A percentile compares a stretch with the other conserved stretches of the same genome.
phyloP scores from a whole-genome alignment of 176 grass and related monocot genomes.

The Paspalum notatum region DNA sequence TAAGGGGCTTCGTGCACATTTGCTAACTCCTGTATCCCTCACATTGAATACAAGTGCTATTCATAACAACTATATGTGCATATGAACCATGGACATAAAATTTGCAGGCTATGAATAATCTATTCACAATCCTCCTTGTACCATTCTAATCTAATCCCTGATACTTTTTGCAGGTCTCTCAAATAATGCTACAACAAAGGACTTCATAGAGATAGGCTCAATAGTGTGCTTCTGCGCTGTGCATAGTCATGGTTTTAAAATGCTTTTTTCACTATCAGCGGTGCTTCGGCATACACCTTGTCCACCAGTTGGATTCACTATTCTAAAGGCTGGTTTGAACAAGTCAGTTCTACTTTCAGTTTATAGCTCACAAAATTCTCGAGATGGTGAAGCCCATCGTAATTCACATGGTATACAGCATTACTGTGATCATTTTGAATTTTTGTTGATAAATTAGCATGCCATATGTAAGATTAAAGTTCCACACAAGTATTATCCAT shows the following conservation, averaged over 20 bases:
- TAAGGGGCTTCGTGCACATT: too few relatives aligned
- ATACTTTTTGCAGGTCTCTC: slow-evolving; percentile 65
- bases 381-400: slow-evolving; percentile 43
- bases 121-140: not conserved
- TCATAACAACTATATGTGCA: not conserved
- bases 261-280: slow-evolving; percentile 89
- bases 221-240: slow-evolving; percentile 92
- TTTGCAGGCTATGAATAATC: slow-evolving; percentile 7
- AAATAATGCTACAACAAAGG: slow-evolving; percentile 62
- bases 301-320: slow-evolving; percentile 90
- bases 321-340: slow-evolving; percentile 92
- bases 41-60: too few relatives aligned
- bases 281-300: slow-evolving; percentile 88
- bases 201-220: slow-evolving; percentile 85
- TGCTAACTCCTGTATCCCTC: too few relatives aligned
- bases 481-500: slow-evolving; percentile 15
- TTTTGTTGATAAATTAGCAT: slow-evolving; percentile 26
- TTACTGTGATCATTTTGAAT: not conserved
- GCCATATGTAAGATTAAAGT: not conserved
- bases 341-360: slow-evolving; percentile 94
- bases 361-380: slow-evolving; percentile 73
- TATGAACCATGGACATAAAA: not conserved
- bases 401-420: slow-evolving; percentile 70
- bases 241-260: slow-evolving; percentile 96
- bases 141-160: slow-evolving; percentile 16